phyloP scores from a whole-genome alignment of 2,329 filamentous ascomycete genomes.

The Monascus ruber region DNA sequence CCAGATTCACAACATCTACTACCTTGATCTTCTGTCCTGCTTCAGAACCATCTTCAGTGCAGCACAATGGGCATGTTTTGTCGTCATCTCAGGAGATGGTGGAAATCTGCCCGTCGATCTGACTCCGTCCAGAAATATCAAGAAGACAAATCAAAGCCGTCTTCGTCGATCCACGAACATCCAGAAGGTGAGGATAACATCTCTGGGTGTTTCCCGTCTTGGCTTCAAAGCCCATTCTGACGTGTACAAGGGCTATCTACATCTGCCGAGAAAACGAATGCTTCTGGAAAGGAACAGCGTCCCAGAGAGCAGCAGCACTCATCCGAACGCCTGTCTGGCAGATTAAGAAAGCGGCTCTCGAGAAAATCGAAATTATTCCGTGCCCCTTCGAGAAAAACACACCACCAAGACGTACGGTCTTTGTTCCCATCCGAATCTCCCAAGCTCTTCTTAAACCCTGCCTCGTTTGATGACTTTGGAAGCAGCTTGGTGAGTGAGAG shows the following conservation, averaged over 20 bases:
- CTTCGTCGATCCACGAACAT: not conserved
- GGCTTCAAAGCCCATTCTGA: not conserved
- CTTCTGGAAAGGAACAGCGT: not conserved
- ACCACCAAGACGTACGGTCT: slow-evolving; percentile 5
- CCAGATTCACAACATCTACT: no score
- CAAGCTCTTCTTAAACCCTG: slow-evolving; percentile 4
- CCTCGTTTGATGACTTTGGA: slow-evolving; percentile 12
- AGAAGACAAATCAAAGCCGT: slow-evolving; percentile 1
- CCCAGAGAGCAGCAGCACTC: slow-evolving; percentile 4
- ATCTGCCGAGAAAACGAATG: slow-evolving; percentile 3
- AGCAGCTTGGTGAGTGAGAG: slow-evolving; percentile 27
- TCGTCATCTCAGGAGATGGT: slow-evolving; percentile 12
- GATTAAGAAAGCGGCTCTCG: slow-evolving; percentile 22
- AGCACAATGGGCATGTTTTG: slow-evolving; percentile 8
- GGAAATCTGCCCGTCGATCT: slow-evolving; percentile 7
- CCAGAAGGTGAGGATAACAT: slow-evolving; percentile 6
- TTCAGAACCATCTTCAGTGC: no score
- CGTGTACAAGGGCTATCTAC: slow-evolving; percentile 4
- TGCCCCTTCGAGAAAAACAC: slow-evolving; percentile 4
- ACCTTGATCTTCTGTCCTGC: no score
- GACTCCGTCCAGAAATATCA: slow-evolving; percentile 6
- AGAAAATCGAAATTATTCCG: slow-evolving; percentile 14
- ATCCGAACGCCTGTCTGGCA: slow-evolving; percentile 15
- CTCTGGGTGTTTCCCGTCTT: not conserved
- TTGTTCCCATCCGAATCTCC: slow-evolving; percentile 9